These are phyloP conservation scores for Tylopilus sp. DNA, from an alignment of 768 basidiomycete species.

Conservation along the genomic window DNA sequence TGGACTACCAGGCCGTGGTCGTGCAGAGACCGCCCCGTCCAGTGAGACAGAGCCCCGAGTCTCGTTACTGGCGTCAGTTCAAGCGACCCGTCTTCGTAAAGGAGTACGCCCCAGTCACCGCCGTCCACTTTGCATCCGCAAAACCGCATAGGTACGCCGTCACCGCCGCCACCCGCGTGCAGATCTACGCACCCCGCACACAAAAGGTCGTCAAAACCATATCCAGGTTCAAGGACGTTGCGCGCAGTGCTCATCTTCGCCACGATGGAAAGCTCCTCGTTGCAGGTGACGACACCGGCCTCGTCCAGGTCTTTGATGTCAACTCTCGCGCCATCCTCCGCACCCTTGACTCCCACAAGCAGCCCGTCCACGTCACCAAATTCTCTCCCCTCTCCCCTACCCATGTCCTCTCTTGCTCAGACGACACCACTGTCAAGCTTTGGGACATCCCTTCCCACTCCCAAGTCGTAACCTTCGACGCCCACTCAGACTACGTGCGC, in stretches of 20 bases:
- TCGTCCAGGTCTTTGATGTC: constrained; percentile 89
- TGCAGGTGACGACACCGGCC: constrained; percentile 91
- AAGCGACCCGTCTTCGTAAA: constrained; percentile 93
- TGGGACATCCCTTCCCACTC: constrained; percentile 95
- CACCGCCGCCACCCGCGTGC: constrained; percentile 88
- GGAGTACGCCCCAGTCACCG: constrained; percentile 94
- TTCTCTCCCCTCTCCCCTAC: constrained; percentile 83
- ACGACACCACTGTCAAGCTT: constrained; percentile 89
- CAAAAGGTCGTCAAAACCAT: constrained; percentile 97
- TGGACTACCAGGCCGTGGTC: constrained; percentile 82
- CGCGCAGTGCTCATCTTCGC: constrained; percentile 83
- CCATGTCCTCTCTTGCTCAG: constrained; percentile 90
- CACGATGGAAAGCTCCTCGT: constrained; percentile 93
- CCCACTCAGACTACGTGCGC: constrained; percentile 95
- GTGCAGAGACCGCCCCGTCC: constrained; percentile 57
- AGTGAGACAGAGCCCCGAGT: constrained; percentile 60
- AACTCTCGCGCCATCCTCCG: constrained; percentile 91
- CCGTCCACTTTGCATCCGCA: constrained; percentile 84
- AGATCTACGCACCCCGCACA: constrained; percentile 94
- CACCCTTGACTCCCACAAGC: constrained; percentile 89
- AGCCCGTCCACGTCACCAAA: constrained; percentile 92
- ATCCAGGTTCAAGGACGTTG: constrained; percentile 94
- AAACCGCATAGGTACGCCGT: constrained; percentile 95
- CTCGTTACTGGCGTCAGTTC: constrained; percentile 83
- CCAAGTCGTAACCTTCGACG: constrained; percentile 70